Evolutionary conservation across 2,329 filamentous ascomycete species (phyloP).

Genomic region (Fusarium chuoi): DNA sequence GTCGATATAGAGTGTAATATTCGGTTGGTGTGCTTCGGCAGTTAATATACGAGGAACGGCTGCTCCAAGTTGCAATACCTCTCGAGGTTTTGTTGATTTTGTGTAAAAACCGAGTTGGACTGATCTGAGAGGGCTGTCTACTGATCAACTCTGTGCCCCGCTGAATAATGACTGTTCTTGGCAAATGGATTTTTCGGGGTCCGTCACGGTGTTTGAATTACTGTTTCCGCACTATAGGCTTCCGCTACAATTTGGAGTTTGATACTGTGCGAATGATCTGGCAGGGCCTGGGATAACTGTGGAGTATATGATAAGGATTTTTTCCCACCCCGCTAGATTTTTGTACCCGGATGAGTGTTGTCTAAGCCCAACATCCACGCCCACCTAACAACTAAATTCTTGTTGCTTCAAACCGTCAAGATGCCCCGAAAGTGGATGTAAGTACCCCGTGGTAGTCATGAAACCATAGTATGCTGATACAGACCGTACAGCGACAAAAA

Average conservation of each 20-base stretch:
- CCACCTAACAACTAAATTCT: slow-evolving; percentile 19
- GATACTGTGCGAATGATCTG: slow-evolving; percentile 46
- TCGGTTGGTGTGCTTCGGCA: not conserved
- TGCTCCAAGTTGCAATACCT: slow-evolving; percentile 23
- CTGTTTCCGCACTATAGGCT: slow-evolving; percentile 44
- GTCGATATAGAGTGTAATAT: slow-evolving; percentile 13
- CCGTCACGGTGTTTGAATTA: slow-evolving; percentile 7
- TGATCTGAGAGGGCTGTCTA: slow-evolving; percentile 29
- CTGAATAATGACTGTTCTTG: slow-evolving; percentile 56
- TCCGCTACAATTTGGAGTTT: rapidly evolving
- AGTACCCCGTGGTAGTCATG: not conserved
- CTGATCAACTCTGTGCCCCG: slow-evolving; percentile 40
- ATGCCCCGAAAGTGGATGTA: slow-evolving; percentile 60
- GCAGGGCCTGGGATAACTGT: slow-evolving; percentile 42
- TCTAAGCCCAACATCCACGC: slow-evolving; percentile 43
- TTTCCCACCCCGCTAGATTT: slow-evolving; percentile 47
- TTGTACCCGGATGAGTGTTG: slow-evolving; percentile 43
- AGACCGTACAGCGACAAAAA: slow-evolving; percentile 75
- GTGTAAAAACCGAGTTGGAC: slow-evolving; percentile 32
- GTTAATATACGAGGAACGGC: slow-evolving; percentile 19
- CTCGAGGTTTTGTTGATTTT: slow-evolving; percentile 16
- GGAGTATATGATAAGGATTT: slow-evolving; percentile 43
- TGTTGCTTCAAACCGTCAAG: slow-evolving; percentile 51
- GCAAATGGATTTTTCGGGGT: slow-evolving; percentile 55
- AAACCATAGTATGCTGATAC: slow-evolving; percentile 13